Evolutionary conservation across 1,139 yeast species (phyloP).

Genomic region (Yamadazyma sp.): DNA sequence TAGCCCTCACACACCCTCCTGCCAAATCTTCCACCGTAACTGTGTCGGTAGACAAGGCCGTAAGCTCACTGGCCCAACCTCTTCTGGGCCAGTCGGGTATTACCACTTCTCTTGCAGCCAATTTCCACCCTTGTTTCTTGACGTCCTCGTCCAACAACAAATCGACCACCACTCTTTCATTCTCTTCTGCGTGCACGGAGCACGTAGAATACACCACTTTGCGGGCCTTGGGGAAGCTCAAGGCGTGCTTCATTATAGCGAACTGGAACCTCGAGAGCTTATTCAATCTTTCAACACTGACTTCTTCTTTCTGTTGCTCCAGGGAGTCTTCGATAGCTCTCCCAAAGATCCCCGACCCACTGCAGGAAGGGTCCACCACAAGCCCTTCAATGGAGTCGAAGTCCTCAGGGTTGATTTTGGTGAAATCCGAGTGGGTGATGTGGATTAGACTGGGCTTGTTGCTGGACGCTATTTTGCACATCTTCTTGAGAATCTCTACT

Average conservation of each 20-base stretch:
- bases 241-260: constrained; percentile 83
- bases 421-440: constrained; percentile 83
- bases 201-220: constrained; percentile 94
- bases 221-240: constrained; percentile 72
- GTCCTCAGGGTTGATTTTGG: constrained; percentile 61
- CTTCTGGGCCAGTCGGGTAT: constrained; percentile 85
- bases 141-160: constrained; percentile 65
- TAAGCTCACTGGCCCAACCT: constrained; percentile 71
- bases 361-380: constrained; percentile 94
- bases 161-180: constrained; percentile 85
- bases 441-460: constrained; percentile 48
- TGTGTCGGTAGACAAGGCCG: constrained; percentile 45
- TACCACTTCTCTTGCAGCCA: constrained; percentile 62
- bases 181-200: constrained; percentile 89
- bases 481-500: constrained; percentile 67
- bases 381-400: constrained; percentile 71
- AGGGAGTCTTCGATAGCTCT: constrained; percentile 58
- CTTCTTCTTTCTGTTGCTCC: constrained; percentile 40
- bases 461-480: constrained; percentile 78
- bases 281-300: constrained; percentile 59
- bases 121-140: constrained; percentile 67
- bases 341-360: constrained; percentile 97
- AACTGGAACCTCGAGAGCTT: constrained; percentile 82
- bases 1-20: constrained; percentile 81
- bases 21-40: constrained; percentile 56